Evolutionary conservation across 208 protist genomes (phyloP).

Genomic region (Porcisia deanei): DNA sequence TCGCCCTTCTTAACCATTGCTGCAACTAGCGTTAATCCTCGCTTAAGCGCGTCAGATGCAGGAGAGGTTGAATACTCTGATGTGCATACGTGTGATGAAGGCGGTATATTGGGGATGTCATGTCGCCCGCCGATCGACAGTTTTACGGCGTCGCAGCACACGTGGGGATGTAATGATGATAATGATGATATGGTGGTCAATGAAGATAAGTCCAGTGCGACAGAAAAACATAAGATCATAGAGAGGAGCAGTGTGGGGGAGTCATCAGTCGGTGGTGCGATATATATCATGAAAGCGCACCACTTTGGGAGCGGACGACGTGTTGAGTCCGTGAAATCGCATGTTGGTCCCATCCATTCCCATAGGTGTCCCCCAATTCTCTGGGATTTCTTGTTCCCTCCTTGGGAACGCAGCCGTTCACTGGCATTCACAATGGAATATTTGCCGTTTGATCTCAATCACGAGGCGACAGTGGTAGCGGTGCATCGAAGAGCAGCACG

Average conservation of each 20-base stretch:
- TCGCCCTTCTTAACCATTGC: constrained; percentile 41
- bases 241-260: neutral
- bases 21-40: neutral
- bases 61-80: neutral
- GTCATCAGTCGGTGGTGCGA: neutral
- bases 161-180: neutral
- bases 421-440: neutral
- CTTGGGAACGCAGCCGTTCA: neutral
- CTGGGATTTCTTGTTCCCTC: neutral
- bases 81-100: neutral
- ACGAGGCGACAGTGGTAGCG: neutral
- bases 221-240: neutral
- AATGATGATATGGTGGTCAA: neutral
- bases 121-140: neutral
- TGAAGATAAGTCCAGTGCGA: neutral
- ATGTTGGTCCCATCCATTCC: neutral
- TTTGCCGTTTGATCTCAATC: neutral
- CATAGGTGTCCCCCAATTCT: neutral
- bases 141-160: neutral
- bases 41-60: neutral
- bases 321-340: neutral
- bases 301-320: neutral
- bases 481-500: neutral
- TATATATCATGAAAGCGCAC: neutral
- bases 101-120: neutral